Evolutionary conservation across 2,329 filamentous ascomycete species (phyloP), one percentile per base, ranked within the genome.

Genomic region (Colletotrichum sp.): DNA sequence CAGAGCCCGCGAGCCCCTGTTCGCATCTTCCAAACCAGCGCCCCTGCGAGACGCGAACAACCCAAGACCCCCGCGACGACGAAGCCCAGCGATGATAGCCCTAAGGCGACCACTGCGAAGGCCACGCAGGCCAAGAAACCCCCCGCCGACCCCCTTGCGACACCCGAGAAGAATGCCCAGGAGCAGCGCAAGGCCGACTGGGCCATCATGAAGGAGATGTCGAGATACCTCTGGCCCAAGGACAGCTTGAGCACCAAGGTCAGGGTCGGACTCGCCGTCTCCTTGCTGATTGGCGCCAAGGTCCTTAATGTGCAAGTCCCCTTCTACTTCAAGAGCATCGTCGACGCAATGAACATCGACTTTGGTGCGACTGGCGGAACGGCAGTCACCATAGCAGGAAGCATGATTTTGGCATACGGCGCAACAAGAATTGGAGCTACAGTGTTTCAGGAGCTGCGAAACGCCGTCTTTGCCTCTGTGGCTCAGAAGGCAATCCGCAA

Each of bases 191-290:
- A 96, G 86, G 96, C 96, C 10, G 97, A 99, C 83, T 98, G 96
- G 96, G 96, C 96, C 64, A 99, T 99, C 79, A 97, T 99, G 89
- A 98, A 95, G 86, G 96, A 99, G 84, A 99, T 99, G 96, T 93
- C 94, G 76, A 93, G 93, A 77, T 99, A 99, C 85, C 88, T 99
- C 26, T 99, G 97, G 97, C 97, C 97, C 26, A 98, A 97, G 88
- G 93, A 96, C 84, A 95, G 94, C 82, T 85, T 95, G 81, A 93
- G 93, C 71, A 98, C 96, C 5, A 95, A 98, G 83, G 87, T 96
- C 78, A 93, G 97, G 78, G 97, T 99, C 39, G 92, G 94, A 13
- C 87, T 98, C 64, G 96, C 96, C n/a, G 90, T 99, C 5, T 92
- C 90, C 9, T 87, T 99, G 78, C 90, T 99, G 49, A 87, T 99